Evolutionary conservation across 495 filamentous ascomycete species (phyloP), one percentile per base, ranked within the genome.

Genomic region (Tuber melanosporum): DNA sequence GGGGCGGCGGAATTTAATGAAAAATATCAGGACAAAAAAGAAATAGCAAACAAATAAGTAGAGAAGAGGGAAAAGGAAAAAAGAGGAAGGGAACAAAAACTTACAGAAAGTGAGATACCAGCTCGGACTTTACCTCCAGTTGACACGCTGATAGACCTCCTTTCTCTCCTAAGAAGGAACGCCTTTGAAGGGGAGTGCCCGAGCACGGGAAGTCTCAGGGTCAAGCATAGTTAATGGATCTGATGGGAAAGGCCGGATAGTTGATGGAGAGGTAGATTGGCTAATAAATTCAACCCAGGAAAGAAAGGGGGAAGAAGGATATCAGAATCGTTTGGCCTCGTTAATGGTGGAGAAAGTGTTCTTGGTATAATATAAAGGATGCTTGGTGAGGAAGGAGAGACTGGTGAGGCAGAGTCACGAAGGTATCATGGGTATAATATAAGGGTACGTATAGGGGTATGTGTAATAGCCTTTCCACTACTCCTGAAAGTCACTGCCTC

Each of bases 81-180:
- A 3, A 17, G 15, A 10, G 10, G 4, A 36, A 36, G 12, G 10
- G 22, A 32, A 66, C 71, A 5, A 20, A 20, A 46, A 74, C 73
- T 39, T 76, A 83, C 82, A 0, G 70, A 46, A 20, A 83, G 36
- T 12, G 81, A 1, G 20, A 83, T 79, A 14, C 82, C 82, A 36
- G 78, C 79, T 81, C 82, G 83, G 22, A 66, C 71, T 2, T 73
- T 52, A 15, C 49, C 62, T 36, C 76, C 71, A 2, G 74, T 70
- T 1, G 62, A 26, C 19, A 62, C 20, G n/a, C 72, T 74, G 22
- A 83, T 76, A 1, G 78, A 78, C 20, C 82, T 79, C 47, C 43
- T 78, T 78, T 14, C 79, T 72, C 57, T 36, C 57, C 32, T 36
- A 26, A 19, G 14, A 66, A 17, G 57, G 57, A 15, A 17, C n/a